Evolutionary conservation across 2,329 filamentous ascomycete species (phyloP).

Genomic region (Aspergillus pseudoviridinutans): DNA sequence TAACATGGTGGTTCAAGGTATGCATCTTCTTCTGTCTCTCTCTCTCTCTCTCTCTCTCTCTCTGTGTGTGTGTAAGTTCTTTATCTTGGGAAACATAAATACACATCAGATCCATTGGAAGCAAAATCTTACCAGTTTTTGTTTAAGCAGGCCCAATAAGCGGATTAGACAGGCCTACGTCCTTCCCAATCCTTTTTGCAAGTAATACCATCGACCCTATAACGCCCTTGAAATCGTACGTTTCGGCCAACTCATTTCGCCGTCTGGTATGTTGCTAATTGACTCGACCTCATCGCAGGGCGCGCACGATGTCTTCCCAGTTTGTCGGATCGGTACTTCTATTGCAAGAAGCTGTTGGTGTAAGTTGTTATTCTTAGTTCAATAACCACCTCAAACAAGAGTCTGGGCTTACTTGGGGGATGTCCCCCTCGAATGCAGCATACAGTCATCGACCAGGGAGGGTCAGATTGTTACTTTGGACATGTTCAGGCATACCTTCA

Average conservation of each 20-base stretch:
- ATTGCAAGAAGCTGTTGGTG: slow-evolving; percentile 14
- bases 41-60: background rate
- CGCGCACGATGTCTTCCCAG: slow-evolving; percentile 10
- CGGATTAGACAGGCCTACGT: slow-evolving; percentile 11
- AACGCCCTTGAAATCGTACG: slow-evolving; percentile 44
- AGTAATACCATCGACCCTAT: slow-evolving; percentile 56
- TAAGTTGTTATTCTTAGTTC: slow-evolving; percentile 9
- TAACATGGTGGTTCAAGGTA: slow-evolving; percentile 13
- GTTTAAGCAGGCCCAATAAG: slow-evolving; percentile 1
- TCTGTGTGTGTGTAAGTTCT: too few relatives aligned
- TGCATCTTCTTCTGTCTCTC: background rate
- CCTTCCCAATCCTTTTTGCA: slow-evolving; percentile 52
- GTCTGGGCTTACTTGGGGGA: slow-evolving; percentile 5
- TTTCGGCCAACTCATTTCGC: background rate
- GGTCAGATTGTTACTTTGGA: slow-evolving; percentile 33
- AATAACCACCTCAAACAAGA: slow-evolving; percentile 3
- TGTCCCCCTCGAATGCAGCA: slow-evolving; percentile 5
- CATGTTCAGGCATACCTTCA: slow-evolving; percentile 37
- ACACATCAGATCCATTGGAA: background rate
- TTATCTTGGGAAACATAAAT: background rate
- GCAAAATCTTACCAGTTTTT: slow-evolving; percentile 2
- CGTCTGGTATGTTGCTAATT: slow-evolving; percentile 1
- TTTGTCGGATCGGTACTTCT: slow-evolving; percentile 12
- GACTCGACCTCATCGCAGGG: slow-evolving; percentile 4
- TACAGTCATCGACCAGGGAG: slow-evolving; percentile 40